Base-by-base conservation (phyloP, 768 basidiomycete species). In the Mrakia hoshinonis region DNA sequence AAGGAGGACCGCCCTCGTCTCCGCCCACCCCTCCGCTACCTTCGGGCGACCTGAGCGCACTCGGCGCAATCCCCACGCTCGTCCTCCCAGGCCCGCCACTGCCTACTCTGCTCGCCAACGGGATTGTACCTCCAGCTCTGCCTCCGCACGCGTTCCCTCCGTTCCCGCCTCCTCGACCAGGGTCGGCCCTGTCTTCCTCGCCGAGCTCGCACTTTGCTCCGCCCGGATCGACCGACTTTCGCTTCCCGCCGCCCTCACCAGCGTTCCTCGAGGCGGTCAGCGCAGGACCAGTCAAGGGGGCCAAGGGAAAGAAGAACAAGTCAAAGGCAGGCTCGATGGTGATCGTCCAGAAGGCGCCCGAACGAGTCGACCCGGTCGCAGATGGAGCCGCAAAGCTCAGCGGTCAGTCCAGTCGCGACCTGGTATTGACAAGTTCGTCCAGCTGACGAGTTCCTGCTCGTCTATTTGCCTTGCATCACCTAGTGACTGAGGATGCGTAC, bases 241-340 rank as follows among this genome's bases (percentile, higher is more conserved):
- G 67, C 29, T 72, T 72, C 49, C 70, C 70, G 11, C 70, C 70
- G 15, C 64, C 64, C 47, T 66, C 51, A n/a, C 22, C 65, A 22
- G 65, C 64, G 26, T 55, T 72, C 15, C 65, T 52, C n/a, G 70
- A 67, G 13, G 63, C 54, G 13, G 24, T 72, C 46, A 58, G 60
- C n/a, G 52, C 54, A 24, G 52, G 67, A 1, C 62, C 62, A 1
- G n/a, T 48, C 62, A 43, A 48, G 39, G 22, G 24, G 12, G 13
- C 11, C 26, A 60, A 47, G 7, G 58, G 58, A 9, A 58, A 52
- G 38, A 51, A 26, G 38, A 29, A 39, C 12, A 54, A 39, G 31
- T 18, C 49, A 39, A 52, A 31, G 38, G 62, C 39, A 10, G 62
- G 62, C 34, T 52, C 67, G 7, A n/a, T n/a, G n/a, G 29, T 54